Evolutionary conservation across 768 basidiomycete genomes (phyloP).

Genomic region (Dacryopinax primogenitus): DNA sequence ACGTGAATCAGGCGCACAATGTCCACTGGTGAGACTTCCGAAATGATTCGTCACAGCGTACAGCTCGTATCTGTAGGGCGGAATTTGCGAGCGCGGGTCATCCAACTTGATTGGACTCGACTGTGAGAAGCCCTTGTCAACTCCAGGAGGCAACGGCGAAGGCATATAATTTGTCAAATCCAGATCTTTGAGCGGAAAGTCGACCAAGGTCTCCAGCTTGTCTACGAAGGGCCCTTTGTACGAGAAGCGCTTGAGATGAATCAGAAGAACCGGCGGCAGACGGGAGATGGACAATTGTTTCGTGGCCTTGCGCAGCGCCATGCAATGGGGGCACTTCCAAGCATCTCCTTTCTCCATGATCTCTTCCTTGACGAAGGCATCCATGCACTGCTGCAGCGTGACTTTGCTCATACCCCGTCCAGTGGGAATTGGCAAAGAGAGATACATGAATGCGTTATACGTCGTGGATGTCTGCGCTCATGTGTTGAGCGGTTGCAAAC

Average conservation of each 20-base stretch:
- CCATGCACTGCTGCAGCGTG: conserved; percentile 66
- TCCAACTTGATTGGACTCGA: conserved; percentile 34
- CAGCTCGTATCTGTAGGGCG: conserved; percentile 84
- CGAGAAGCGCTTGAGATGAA: conserved; percentile 87
- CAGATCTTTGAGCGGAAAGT: conserved; percentile 58
- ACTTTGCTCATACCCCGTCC: conserved; percentile 45
- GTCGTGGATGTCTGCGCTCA: conserved; percentile 77
- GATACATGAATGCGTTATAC: conserved; percentile 91
- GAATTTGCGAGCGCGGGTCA: conserved; percentile 70
- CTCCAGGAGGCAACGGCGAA: conserved; percentile 54
- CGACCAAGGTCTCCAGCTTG: conserved; percentile 89
- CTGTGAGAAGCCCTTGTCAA: conserved; percentile 39
- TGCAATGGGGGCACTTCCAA: conserved; percentile 95
- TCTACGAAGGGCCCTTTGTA: conserved; percentile 85
- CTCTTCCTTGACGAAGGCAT: conserved; percentile 82
- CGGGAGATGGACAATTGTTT: conserved; percentile 84
- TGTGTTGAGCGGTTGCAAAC: neutral
- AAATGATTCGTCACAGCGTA: conserved; percentile 95
- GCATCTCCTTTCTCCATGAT: conserved; percentile 85
- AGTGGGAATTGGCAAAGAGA: conserved; percentile 77
- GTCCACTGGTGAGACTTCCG: conserved; percentile 86
- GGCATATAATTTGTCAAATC: conserved; percentile 78
- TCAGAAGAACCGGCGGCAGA: conserved; percentile 80
- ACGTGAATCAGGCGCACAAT: conserved; percentile 53
- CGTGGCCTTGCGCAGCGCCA: conserved; percentile 68